These are phyloP conservation scores for Cryptomeria japonica DNA, from an alignment of 75 land plant genomes.

Conservation along the genomic window DNA sequence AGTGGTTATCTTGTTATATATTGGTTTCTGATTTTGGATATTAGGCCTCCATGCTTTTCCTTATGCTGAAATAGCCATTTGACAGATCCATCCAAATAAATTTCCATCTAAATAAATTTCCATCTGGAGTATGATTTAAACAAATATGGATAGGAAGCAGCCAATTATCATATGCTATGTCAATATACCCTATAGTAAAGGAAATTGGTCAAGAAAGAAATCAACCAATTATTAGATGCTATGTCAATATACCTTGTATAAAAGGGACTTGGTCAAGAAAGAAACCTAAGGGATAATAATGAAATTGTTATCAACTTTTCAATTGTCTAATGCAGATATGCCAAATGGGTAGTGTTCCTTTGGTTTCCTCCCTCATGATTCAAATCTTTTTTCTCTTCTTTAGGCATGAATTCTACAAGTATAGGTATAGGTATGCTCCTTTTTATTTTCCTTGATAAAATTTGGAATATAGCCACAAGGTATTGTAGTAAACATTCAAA, in stretches of 20 bases:
- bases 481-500: not conserved
- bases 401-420: slow-evolving; percentile 54
- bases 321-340: not conserved
- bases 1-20: slow-evolving; percentile 36
- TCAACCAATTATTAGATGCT: too few relatives aligned
- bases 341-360: not conserved
- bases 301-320: not conserved
- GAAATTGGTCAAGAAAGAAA: not conserved
- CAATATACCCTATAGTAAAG: not conserved
- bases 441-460: not conserved
- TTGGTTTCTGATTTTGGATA: slow-evolving; percentile 56
- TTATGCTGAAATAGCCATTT: slow-evolving; percentile 60
- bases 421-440: slow-evolving; percentile 40
- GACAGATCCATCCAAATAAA: slow-evolving; percentile 60
- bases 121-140: slow-evolving; percentile 90
- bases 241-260: too few relatives aligned
- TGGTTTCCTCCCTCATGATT: slow-evolving; percentile 7
- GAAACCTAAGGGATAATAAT: not conserved
- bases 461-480: not conserved
- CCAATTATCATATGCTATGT: slow-evolving; percentile 1
- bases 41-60: slow-evolving; percentile 81
- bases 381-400: slow-evolving; percentile 35
- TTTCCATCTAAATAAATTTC: too few relatives aligned
- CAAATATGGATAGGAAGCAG: slow-evolving; percentile 18
- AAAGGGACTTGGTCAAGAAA: too few relatives aligned